Base-by-base conservation (phyloP, 257 asterid species). In the Marsdenia floribunda region DNA sequence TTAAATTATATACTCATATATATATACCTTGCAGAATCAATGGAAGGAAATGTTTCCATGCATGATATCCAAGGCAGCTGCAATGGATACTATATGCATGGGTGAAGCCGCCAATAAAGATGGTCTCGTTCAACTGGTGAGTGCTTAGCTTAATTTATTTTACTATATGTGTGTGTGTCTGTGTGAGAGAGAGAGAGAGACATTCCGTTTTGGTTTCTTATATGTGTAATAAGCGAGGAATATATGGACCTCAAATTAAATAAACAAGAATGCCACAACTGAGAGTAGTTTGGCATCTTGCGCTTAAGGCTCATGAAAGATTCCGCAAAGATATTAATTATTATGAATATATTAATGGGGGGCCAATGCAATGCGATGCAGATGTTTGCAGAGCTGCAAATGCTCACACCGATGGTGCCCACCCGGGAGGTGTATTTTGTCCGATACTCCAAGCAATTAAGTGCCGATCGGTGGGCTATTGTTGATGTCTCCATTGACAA, bases 351-450 rank as follows among this genome's bases (percentile, higher is more conserved):
- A 64, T 64, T 14, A 11, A 44, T 44, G 49, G 44, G 44, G 72
- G 64, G 16, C 52, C 73, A 69, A 14, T 50, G 54, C 42, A 38
- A 38, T 38, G 42, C 42, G 6, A 4, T 35, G 75, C 82, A 94
- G 97, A 89, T 92, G 94, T 87, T 82, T 80, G 96, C 91, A 37
- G 98, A 94, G 85, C 81, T 89, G 81, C 98, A 94, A 79, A 89
- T 92, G 92, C 86, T 92, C 71, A 92, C 96, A 3, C 96, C 98
- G 75, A 73, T 88, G 87, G 96, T 94, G 75, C 87, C 95, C 59
- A 77, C 96, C 3, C 79, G 98, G 78, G 96, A 90, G 81, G 79
- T 90, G 76, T 85, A 89, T 79, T 94, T 94, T 58, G 81, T 89
- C 55, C 86, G 98, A 68, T 79, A 85, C 77, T 81, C 90, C 86